Percentiles rank a stretch among this genome's conserved stretches.
phyloP scores from a whole-genome alignment of 176 grass and related monocot genomes.

The Carex kokanica region DNA sequence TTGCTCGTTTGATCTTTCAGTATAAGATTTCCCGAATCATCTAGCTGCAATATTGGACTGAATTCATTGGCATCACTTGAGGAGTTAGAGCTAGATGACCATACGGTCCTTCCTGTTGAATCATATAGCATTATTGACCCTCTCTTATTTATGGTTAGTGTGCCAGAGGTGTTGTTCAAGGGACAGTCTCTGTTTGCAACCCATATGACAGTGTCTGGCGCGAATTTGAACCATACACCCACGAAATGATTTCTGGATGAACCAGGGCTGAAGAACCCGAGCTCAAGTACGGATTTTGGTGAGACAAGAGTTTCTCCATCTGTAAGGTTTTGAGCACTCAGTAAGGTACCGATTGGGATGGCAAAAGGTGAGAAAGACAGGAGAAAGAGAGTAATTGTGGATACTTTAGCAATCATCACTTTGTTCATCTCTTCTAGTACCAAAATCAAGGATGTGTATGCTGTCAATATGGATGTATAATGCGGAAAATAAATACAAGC shows the following conservation, averaged over 20 bases:
- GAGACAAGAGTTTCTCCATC: constrained; percentile 37
- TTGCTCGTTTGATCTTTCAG: constrained; percentile 8
- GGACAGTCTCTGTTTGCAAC: constrained; percentile 36
- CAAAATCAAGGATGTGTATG: background rate
- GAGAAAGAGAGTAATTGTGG: background rate
- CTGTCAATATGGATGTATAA: background rate
- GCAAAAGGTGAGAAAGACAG: background rate
- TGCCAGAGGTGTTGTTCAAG: background rate
- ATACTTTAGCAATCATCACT: background rate
- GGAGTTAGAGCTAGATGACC: constrained; percentile 16
- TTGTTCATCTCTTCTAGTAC: background rate
- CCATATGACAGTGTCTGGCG: constrained; percentile 38
- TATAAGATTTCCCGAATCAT: constrained; percentile 21
- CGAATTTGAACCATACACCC: constrained; percentile 45
- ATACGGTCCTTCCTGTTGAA: background rate
- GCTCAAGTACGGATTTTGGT: constrained; percentile 27
- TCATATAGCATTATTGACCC: background rate
- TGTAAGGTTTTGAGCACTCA: background rate
- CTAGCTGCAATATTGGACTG: constrained; percentile 1
- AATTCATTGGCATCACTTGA: background rate
- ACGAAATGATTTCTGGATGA: constrained; percentile 27
- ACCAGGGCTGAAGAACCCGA: constrained; percentile 41
- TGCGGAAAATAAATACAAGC: background rate
- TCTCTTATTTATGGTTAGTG: background rate
- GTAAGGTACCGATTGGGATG: background rate